Percentiles rank a stretch among this genome's conserved stretches.
Conservation (phyloP, 371 early-diverging fungal species). For the Gilbertella persicaria region DNA sequence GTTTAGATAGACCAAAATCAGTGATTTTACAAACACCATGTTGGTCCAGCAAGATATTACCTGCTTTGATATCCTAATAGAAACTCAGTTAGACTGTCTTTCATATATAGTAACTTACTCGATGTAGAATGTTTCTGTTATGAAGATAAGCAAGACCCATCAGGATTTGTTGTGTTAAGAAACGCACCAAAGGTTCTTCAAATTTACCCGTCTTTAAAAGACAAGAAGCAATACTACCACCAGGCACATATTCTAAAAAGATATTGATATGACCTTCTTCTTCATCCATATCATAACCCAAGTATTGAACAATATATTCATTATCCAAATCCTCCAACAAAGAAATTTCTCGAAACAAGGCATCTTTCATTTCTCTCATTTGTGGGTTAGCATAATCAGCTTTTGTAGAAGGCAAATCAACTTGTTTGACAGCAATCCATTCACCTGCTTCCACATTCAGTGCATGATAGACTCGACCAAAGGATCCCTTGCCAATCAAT, state of each 20-base stretch:
- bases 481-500: conserved; percentile 96
- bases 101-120: conserved; percentile 47
- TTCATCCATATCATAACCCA: conserved; percentile 63
- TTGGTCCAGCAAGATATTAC: conserved; percentile 89
- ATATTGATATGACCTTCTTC: conserved; percentile 82
- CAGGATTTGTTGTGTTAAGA: conserved; percentile 88
- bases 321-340: conserved; percentile 75
- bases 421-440: conserved; percentile 98
- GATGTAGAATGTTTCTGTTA: conserved; percentile 90
- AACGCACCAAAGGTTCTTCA: conserved; percentile 78
- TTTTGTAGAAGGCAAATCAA: conserved; percentile 75
- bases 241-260: conserved; percentile 97
- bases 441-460: conserved; percentile 83
- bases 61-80: conserved; percentile 88
- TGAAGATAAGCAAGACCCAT: conserved; percentile 96
- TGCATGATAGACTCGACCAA: conserved; percentile 95
- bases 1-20: conserved; percentile 99
- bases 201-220: conserved; percentile 83
- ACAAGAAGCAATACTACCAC: conserved; percentile 90
- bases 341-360: conserved; percentile 45
- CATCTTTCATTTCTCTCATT: conserved; percentile 38
- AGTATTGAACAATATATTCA: conserved; percentile 92
- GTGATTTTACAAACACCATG: conserved; percentile 94
- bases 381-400: conserved; percentile 46
- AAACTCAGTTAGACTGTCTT: neutral